Evolutionary conservation across 306 rosid species (phyloP), one percentile per base, ranked within the genome.

Genomic region (Inga leiocalycina): DNA sequence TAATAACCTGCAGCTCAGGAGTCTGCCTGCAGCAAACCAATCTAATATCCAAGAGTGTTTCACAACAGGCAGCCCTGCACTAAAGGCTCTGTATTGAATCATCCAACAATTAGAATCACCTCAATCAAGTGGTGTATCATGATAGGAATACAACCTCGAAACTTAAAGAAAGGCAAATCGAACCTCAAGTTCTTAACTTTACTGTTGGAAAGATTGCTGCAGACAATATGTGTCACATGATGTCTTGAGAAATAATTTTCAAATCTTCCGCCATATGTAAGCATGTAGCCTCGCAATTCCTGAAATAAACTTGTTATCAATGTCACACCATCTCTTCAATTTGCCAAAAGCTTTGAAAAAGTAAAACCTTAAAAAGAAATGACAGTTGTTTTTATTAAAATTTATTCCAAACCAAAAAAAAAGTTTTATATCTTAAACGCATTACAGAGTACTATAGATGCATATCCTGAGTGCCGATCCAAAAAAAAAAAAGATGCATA

Each of bases 21-120:
- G 98, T 78, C 87, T 91, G 80, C 88, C 88, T 44, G 97, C 91
- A 61, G 94, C 88, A 85, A 93, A 87, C 10, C 98, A 95, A 79
- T 95, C 97, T 78, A 93, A 89, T 83, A 95, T 84, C 99, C 99
- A 95, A 43, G 89, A 71, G 65, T 98, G 99, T 85, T 93, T 95
- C 72, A 95, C 98, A 32, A 95, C 92, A 0, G 99, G 99, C 35
- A 95, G 90, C 61, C 98, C 99, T 66, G 92, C 88, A 43, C 98
- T 95, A 87, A 95, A 95, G 83, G 93, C 87, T 89, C 99, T 95
- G 89, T 24, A 24, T 24, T 24, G 27, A 24, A 24, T 24, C 35
- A 85, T 80, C 70, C 74, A 85, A 85, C 27, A 56, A 67, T 22
- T 65, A 79, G 65, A 91, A 74, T 56, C 16, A 84, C 39, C 59